phyloP scores from a whole-genome alignment of 352 stramenopile species.

The Globisporangium iwayamae region DNA sequence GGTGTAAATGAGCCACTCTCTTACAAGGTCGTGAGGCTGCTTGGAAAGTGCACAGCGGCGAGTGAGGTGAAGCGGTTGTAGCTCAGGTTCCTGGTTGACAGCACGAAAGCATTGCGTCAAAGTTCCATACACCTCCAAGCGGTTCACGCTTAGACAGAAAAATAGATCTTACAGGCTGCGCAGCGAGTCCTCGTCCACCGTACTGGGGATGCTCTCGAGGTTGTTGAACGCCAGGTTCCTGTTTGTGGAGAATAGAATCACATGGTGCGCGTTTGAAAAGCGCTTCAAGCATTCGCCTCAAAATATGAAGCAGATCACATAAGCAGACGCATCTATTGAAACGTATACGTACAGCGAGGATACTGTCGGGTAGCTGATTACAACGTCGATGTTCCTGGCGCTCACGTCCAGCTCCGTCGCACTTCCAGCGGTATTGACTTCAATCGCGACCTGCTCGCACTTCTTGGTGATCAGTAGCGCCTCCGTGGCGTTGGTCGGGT shows the following conservation, averaged over 20 bases:
- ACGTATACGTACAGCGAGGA: not conserved
- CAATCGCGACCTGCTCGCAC: not conserved
- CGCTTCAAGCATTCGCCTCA: not conserved
- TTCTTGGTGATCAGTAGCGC: constrained; percentile 7
- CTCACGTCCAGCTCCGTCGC: not conserved
- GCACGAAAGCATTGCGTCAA: not conserved
- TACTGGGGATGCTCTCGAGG: constrained; percentile 6
- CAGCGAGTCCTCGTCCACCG: not conserved
- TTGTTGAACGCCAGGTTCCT: constrained; percentile 19
- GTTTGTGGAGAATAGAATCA: not conserved
- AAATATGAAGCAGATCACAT: no score
- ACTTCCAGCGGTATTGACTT: not conserved
- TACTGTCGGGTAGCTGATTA: not conserved
- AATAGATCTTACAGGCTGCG: not conserved
- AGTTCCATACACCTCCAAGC: no score
- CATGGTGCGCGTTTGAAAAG: not conserved
- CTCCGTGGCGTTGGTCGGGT: not conserved
- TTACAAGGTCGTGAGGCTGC: not conserved
- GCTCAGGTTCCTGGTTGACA: constrained; percentile 1
- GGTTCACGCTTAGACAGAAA: no score
- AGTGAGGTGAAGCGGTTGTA: constrained; percentile 2
- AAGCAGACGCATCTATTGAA: not conserved
- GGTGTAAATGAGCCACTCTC: not conserved
- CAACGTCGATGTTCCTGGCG: constrained; percentile 6
- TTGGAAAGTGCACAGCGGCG: not conserved